phyloP scores from a whole-genome alignment of 768 basidiomycete species.

The Terana coerulea region DNA sequence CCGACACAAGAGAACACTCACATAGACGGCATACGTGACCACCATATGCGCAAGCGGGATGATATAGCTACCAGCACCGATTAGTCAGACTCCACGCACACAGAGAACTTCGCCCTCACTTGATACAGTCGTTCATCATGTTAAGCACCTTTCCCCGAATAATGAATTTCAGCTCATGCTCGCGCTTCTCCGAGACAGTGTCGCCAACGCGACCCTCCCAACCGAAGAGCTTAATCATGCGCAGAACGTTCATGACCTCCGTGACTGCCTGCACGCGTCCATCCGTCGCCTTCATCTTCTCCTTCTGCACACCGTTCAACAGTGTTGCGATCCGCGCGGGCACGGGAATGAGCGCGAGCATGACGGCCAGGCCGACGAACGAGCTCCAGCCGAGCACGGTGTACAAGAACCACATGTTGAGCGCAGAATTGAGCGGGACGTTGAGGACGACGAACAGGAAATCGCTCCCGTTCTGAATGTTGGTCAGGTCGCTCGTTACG shows the following conservation, averaged over 20 bases:
- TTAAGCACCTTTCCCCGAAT: constrained; percentile 49
- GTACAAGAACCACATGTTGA: constrained; percentile 27
- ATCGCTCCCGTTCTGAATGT: constrained; percentile 20
- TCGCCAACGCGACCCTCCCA: constrained; percentile 44
- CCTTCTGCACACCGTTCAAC: constrained; percentile 32
- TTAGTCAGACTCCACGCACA: not conserved
- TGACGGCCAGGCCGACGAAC: constrained; percentile 38
- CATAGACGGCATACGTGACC: constrained; percentile 54
- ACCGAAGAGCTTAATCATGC: constrained; percentile 46
- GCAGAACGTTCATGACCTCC: constrained; percentile 35
- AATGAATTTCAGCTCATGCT: constrained; percentile 52
- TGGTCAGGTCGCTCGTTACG: constrained; percentile 37
- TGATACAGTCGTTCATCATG: constrained; percentile 38
- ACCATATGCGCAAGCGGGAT: constrained; percentile 63
- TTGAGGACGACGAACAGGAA: constrained; percentile 12
- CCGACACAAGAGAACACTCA: constrained; percentile 25
- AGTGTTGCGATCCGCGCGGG: constrained; percentile 39
- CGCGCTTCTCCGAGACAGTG: constrained; percentile 49
- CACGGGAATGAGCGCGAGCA: constrained; percentile 39
- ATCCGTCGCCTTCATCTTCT: constrained; percentile 45
- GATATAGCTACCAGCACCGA: constrained; percentile 36
- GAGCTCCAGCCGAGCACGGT: constrained; percentile 27
- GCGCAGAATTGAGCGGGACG: constrained; percentile 7
- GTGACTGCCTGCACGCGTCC: constrained; percentile 42
- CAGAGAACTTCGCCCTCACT: constrained; percentile 26